These are phyloP conservation scores for Neurospora sp. DNA, from an alignment of 495 filamentous ascomycete species.

Conservation along the genomic window DNA sequence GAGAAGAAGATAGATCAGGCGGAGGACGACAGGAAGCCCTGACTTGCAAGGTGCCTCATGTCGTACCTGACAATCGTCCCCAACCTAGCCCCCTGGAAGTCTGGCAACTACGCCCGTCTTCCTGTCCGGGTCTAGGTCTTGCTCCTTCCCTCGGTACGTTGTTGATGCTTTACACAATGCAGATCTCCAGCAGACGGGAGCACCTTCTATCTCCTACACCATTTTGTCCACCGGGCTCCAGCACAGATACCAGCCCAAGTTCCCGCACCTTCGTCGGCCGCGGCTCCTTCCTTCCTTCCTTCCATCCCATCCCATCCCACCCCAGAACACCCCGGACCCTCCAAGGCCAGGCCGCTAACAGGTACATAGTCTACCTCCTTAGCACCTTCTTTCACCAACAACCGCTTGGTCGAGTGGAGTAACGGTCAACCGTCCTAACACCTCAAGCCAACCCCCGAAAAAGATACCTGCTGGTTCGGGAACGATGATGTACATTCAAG, in stretches of 20 bases:
- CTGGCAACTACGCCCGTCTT: too few relatives aligned
- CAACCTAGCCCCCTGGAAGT: not conserved
- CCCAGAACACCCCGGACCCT: too few relatives aligned
- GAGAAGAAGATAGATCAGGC: not conserved
- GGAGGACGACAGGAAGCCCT: not conserved
- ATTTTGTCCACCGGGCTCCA: not conserved
- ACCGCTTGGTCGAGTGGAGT: not conserved
- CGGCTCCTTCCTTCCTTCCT: not conserved
- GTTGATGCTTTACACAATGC: not conserved
- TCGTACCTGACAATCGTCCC: not conserved
- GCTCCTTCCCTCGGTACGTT: not conserved
- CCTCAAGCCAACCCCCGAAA: not conserved
- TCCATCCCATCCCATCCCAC: not conserved
- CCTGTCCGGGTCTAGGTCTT: not conserved
- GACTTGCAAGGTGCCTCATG: not conserved
- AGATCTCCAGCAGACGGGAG: not conserved
- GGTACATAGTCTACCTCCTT: not conserved
- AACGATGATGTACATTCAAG: not conserved
- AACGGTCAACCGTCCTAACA: not conserved
- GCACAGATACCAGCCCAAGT: too few relatives aligned
- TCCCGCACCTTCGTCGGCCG: too few relatives aligned
- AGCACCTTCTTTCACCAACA: not conserved
- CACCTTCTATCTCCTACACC: not conserved
- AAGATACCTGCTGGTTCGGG: not conserved
- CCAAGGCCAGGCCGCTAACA: not conserved